Percentiles rank a stretch among this genome's conserved stretches.
phyloP scores from a whole-genome alignment of 176 grass and related monocot genomes.

The Musa schizocarpa region DNA sequence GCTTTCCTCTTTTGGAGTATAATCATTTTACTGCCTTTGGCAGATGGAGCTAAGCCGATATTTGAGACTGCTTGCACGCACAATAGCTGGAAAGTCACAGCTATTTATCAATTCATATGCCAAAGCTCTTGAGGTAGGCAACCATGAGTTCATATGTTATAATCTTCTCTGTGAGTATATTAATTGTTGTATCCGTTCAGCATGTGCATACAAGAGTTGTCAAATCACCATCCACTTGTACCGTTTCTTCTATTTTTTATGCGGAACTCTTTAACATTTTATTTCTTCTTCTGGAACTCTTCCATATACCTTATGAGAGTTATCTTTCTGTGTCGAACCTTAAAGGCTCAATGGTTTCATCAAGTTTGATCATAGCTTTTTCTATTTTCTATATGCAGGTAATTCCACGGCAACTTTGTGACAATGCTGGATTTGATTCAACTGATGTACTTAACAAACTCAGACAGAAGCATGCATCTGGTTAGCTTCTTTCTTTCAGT shows the following conservation, averaged over 20 bases:
- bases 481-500: conserved; percentile 27
- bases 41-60: conserved; percentile 95
- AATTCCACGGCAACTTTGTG: conserved; percentile 90
- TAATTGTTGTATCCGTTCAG: neutral
- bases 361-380: neutral
- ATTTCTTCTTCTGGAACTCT: too few species aligned
- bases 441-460: conserved; percentile 91
- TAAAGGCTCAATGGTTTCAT: too few species aligned
- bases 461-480: conserved; percentile 88
- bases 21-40: conserved; percentile 15
- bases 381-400: conserved; percentile 27
- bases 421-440: conserved; percentile 95
- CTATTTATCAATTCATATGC: conserved; percentile 94
- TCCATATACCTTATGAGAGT: too few species aligned
- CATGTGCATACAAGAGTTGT: neutral
- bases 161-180: neutral
- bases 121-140: conserved; percentile 87
- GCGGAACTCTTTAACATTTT: too few species aligned
- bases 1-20: neutral
- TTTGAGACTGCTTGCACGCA: conserved; percentile 62
- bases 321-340: too few species aligned
- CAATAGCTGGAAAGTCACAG: conserved; percentile 84
- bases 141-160: neutral
- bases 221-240: neutral
- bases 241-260: neutral